Base-by-base conservation (phyloP, 257 asterid species). In the Anisodus tanguticus region DNA sequence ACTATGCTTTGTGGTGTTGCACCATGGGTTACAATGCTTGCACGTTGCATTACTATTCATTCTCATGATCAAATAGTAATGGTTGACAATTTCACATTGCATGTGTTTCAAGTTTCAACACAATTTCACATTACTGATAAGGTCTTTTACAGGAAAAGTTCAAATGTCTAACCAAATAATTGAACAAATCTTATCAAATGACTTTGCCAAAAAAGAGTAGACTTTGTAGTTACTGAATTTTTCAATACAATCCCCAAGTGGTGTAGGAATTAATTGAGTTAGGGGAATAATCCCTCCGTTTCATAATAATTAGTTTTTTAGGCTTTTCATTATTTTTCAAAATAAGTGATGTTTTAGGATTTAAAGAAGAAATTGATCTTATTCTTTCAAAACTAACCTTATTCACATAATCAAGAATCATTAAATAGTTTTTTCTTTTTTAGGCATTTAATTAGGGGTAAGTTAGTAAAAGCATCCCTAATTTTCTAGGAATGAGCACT, bases 211-310 rank as follows among this genome's bases (percentile, higher is more conserved):
- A 8, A 11, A 19, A 7, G 13, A 2, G 41, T 19, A 69, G 71
- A 64, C 45, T 64, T 64, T 26, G 37, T 3, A 63, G 7, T 31
- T 35, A 72, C 49, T 49, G n/a, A 72, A 47, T 3, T 47, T 72
- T 45, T 47, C 60, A 47, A 72, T 72, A 47, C 1, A 19, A 72
- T 72, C 43, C 6, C 4, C 81, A 74, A 74, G 81, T 49, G 19
- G 81, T 74, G 19, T 49, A 47, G 45, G 81, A 22, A 49, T 74
- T 74, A 19, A 74, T 74, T 74, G 80, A 49, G 43, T 26, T 49
- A 12, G 37, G 3, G 45, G 49, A 22, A 67, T 67, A 49, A 49
- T 74, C 47, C 43, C 0, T 72, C 3, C 35, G 35, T 31, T 22
- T 31, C 1, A 31, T 31, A 31, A 5, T 5, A 10, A 7, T 43